Evolutionary conservation across 1,139 yeast species (phyloP).

Genomic region (Kodamaea suecica): DNA sequence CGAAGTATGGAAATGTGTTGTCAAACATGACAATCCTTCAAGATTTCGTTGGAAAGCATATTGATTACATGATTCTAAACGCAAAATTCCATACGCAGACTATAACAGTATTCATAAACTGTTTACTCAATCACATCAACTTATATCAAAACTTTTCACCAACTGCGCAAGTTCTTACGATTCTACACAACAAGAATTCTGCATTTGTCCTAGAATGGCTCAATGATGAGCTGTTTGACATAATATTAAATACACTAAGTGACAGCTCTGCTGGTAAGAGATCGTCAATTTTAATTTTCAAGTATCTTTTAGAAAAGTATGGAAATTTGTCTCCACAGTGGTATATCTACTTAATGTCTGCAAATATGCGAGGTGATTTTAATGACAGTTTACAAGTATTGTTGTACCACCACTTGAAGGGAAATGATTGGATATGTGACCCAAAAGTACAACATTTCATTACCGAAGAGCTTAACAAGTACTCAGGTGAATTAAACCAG

Average conservation of each 20-base stretch:
- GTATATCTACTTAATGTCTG: conserved; percentile 22
- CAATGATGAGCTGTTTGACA: conserved; percentile 30
- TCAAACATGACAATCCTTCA: conserved; percentile 28
- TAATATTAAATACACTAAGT: conserved; percentile 29
- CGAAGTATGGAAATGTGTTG: conserved; percentile 31
- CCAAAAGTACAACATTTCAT: conserved; percentile 1
- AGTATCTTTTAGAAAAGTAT: conserved; percentile 15
- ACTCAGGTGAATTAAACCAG: not conserved
- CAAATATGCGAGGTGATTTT: conserved; percentile 25
- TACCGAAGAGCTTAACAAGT: not conserved
- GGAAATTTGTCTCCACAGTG: conserved; percentile 4
- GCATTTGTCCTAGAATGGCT: conserved; percentile 23
- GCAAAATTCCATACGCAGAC: conserved; percentile 21
- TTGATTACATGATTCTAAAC: conserved; percentile 20
- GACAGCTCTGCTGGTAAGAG: conserved; percentile 29
- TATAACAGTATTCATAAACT: conserved; percentile 32
- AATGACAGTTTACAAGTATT: conserved; percentile 28
- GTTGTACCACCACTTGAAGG: conserved; percentile 24
- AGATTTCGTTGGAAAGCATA: conserved; percentile 25
- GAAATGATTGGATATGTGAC: not conserved
- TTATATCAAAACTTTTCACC: conserved; percentile 38
- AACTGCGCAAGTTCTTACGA: conserved; percentile 22
- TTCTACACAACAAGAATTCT: conserved; percentile 20
- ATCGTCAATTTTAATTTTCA: conserved; percentile 25
- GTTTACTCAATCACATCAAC: conserved; percentile 36